phyloP scores from a whole-genome alignment of 176 grass and related monocot genomes.

The Oryza rufipogon region DNA sequence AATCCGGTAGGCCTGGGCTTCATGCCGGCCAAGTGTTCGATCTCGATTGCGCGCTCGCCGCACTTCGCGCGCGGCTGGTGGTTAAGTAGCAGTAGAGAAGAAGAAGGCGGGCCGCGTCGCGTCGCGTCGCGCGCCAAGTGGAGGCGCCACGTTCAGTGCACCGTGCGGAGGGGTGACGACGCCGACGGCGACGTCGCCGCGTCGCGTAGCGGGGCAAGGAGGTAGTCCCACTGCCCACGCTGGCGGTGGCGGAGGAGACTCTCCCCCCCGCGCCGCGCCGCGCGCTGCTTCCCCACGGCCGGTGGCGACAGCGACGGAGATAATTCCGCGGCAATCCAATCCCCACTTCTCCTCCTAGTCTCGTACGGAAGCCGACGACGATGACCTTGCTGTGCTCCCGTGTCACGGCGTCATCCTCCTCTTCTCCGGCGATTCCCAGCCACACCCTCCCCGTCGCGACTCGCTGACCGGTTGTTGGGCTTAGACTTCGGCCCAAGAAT shows the following conservation, averaged over 20 bases:
- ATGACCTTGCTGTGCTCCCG: conserved; percentile 37
- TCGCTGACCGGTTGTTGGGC: background rate
- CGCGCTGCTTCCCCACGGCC: background rate
- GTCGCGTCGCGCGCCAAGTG: conserved; percentile 4
- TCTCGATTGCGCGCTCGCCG: too few species aligned
- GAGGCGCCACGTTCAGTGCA: conserved; percentile 41
- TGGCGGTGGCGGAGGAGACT: background rate
- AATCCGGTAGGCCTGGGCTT: conserved; percentile 24
- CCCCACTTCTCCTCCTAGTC: background rate
- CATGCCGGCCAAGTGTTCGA: conserved; percentile 17
- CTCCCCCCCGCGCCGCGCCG: background rate
- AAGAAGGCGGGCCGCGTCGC: background rate
- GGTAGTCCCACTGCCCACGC: conserved; percentile 7
- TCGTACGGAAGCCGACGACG: background rate
- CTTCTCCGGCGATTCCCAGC: conserved; percentile 37
- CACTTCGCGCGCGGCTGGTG: background rate
- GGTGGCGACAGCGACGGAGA: conserved; percentile 38
- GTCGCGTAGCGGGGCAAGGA: conserved; percentile 44
- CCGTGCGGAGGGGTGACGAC: conserved; percentile 8
- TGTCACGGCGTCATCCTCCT: conserved; percentile 30
- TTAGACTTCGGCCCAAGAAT: background rate
- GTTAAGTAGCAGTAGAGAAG: conserved; percentile 44
- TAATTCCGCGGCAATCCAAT: background rate
- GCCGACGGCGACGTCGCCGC: background rate
- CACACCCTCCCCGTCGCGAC: background rate